A percentile compares a stretch with the other conserved stretches of the same genome.
These are phyloP conservation scores for Podaxis carcinomalis DNA, from an alignment of 768 basidiomycete genomes.

Conservation along the genomic window DNA sequence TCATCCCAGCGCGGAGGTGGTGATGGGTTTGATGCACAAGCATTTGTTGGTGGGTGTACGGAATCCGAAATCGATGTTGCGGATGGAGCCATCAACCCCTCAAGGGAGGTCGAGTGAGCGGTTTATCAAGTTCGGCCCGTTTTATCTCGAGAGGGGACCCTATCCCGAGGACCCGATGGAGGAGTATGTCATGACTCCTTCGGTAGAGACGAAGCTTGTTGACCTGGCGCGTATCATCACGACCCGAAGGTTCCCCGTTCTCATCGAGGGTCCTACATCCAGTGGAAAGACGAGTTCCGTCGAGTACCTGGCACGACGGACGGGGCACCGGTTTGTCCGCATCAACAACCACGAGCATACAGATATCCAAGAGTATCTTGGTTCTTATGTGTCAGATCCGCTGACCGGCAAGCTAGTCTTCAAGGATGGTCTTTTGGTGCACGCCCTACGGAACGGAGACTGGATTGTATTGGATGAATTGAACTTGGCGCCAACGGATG, in stretches of 20 bases:
- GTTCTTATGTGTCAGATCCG: conserved; percentile 93
- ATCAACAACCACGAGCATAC: conserved; percentile 99
- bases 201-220: conserved; percentile 90
- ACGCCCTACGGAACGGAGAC: conserved; percentile 84
- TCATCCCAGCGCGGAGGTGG: conserved; percentile 58
- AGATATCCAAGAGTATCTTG: conserved; percentile 98
- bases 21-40: conserved; percentile 66
- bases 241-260: conserved; percentile 85
- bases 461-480: conserved; percentile 99
- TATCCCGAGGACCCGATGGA: conserved; percentile 58
- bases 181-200: conserved; percentile 92
- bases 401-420: conserved; percentile 91
- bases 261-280: conserved; percentile 98
- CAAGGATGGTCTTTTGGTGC: conserved; percentile 90
- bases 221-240: conserved; percentile 91
- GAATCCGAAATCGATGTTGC: conserved; percentile 72
- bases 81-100: conserved; percentile 63
- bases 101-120: conserved; percentile 36
- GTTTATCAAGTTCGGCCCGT: conserved; percentile 85
- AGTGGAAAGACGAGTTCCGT: conserved; percentile 97
- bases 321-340: conserved; percentile 92
- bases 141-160: conserved; percentile 82
- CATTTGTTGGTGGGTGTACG: conserved; percentile 76
- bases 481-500: conserved; percentile 96
- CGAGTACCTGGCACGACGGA: conserved; percentile 89